Evolutionary conservation across 139 green algal genomes (phyloP), one percentile per base, ranked within the genome.

Genomic region (Asterochloris erici): DNA sequence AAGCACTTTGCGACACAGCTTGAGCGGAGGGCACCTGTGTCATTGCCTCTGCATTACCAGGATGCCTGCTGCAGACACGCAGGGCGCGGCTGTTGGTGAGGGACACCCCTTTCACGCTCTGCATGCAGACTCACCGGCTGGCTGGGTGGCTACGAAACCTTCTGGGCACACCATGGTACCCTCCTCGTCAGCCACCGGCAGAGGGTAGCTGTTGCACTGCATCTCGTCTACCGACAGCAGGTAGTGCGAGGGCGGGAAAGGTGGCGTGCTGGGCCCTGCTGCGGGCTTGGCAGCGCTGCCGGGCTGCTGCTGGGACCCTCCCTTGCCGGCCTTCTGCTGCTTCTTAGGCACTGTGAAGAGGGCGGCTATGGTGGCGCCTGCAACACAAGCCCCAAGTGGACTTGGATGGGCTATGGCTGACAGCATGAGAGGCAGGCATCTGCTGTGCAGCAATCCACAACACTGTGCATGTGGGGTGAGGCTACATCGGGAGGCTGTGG

Each of bases 231-330:
- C 61, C 0, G 79, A 88, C 0, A 91, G 62, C 11, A 84, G 63
- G 78, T 95, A 95, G 73, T 94, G 84, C 14, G 85, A 88, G 15
- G 87, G 84, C 10, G 90, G 90, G 78, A 95, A 92, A 54, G 29
- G 88, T 84, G 0, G 77, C 78, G 11, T 77, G 23, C 14, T 79
- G 83, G 29, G 27, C 75, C 38, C n/a, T 66, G 28, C 10, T 28
- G 14, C 29, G 11, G 73, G 54, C 17, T 71, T 83, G 10, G 73
- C 73, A 54, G 82, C 68, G 68, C 81, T 66, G 47, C 27, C 74
- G 47, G 71, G 17, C 1, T 19, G 19, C 73, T 79, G 73, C 78
- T 83, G 63, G 70, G 80, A 77, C 79, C 79, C 73, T 63, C 38
- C 29, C 24, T 81, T 82, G 61, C 87, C 82, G 6, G 85, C 76